Evolutionary conservation across 139 green algal species (phyloP), one percentile per base, ranked within the genome.

Genomic region (Deuterostichococcus epilithicus): DNA sequence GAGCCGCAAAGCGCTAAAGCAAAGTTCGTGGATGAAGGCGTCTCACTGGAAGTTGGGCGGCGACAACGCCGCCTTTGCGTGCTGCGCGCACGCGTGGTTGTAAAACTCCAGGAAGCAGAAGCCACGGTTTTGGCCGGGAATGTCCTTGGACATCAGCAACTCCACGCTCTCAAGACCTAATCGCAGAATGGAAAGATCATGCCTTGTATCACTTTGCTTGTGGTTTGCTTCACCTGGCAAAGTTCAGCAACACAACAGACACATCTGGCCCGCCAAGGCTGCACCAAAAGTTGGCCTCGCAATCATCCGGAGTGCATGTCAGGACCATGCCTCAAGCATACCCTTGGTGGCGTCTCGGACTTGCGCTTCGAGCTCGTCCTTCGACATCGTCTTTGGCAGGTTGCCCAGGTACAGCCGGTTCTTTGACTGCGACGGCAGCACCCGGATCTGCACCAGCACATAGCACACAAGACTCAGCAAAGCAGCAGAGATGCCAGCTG

Each of bases 61-160:
- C 25, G 72, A 86, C 26, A 97, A 78, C 3, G 79, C 75, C 1
- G 80, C 76, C 45, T 92, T 88, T 22, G 94, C 92, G 15, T 71
- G n/a, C 22, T 90, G 80, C 5, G 94, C 94, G 44, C 85, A 89
- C 0, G 89, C 83, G 39, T 96, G 79, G 83, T 98, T 98, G 88
- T 97, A 96, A 77, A 97, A 97, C 44, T 92, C 88, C 1, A 95
- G 32, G 76, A 98, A 98, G 44, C 81, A 89, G 81, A 97, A 98
- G 75, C 94, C 94, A 5, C 94, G 83, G 79, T 91, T 95, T n/a
- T 80, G 68, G 30, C 87, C 83, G 15, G 86, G 82, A 38, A 78
- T 71, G 20, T 94, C 90, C 72, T 83, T 86, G 74, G 87, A 85
- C 75, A 86, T 85, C 42, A 90, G 72, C 63, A 96, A 76, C 44